Base-by-base conservation (phyloP, 1,284 basidiomycete species). In the Boletus calvinii region DNA sequence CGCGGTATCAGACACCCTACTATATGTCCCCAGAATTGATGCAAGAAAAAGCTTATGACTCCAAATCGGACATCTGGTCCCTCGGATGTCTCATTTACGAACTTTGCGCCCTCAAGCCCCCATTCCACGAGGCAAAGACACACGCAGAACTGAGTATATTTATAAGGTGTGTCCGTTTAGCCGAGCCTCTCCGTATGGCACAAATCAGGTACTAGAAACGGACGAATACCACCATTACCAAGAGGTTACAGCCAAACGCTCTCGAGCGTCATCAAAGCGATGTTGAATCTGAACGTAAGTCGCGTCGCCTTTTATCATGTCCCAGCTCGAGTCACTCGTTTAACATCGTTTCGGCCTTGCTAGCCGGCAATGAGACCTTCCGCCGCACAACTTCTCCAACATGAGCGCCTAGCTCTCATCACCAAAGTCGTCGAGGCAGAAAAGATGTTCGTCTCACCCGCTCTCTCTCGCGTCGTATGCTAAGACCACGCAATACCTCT, bases 1-100 rank as follows among this genome's bases (percentile, higher is more conserved):
- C 11, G 1, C 3, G 11, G 8, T 15, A 37, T 36, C 59, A 94
- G 91, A 98, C 95, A 9, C 96, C 96, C 2, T 95, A 98, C 64
- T 98, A 99, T 73, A 98, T 99, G 95, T 95, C 93, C 1, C 95
- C 96, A 0, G 95, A 98, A 71, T 80, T 98, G 20, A 93, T 98
- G 77, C 92, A 93, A 70, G 94, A 97, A 64, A 94, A 92, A 67
- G 85, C 90, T 6, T 99, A 99, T 71, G 96, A 98, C 73, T 90
- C 91, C 18, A 98, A 98, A 73, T 94, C 92, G 0, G 95, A 99
- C 66, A 97, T 99, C 46, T 99, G 96, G 96, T 95, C 93, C 11
- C 79, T 98, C 32, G 96, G 95, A 1, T 99, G 96, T 71, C 78
- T 98, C 37, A 92, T 98, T 35, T 98, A 92, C 69, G 95, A 98